phyloP scores from a whole-genome alignment of 129 eudicot species.

The Flaveria trinervia region DNA sequence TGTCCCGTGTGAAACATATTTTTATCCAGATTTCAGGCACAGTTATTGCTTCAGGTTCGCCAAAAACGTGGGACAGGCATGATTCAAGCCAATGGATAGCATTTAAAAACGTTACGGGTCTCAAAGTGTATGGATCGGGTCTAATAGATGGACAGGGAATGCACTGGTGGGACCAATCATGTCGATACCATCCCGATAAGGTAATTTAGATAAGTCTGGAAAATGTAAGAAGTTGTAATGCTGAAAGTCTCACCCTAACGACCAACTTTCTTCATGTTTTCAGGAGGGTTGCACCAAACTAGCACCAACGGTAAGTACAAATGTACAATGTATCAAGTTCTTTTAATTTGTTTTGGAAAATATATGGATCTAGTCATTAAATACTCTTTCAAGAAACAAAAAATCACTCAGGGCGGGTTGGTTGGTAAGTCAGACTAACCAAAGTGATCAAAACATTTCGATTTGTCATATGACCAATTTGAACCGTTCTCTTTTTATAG shows the following conservation, averaged over 20 bases:
- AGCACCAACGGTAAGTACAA: conserved; percentile 71
- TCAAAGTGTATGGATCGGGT: conserved; percentile 55
- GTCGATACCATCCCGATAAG: conserved; percentile 56
- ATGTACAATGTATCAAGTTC: conserved; percentile 17
- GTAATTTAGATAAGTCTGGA: conserved; percentile 27
- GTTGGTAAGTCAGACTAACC: too few relatives aligned
- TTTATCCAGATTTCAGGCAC: conserved; percentile 48
- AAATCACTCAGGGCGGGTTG: too few relatives aligned
- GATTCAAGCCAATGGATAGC: conserved; percentile 70
- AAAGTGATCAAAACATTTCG: neutral
- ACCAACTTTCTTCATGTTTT: conserved; percentile 15
- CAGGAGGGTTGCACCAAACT: conserved; percentile 62
- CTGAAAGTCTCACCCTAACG: neutral
- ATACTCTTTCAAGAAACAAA: too few relatives aligned
- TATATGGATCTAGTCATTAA: neutral
- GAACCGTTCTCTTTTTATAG: too few relatives aligned
- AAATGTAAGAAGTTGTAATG: neutral
- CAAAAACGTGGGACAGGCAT: conserved; percentile 47
- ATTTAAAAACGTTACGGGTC: conserved; percentile 45
- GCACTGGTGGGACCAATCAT: conserved; percentile 80
- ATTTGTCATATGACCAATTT: too few relatives aligned
- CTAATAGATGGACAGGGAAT: conserved; percentile 54
- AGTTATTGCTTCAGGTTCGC: conserved; percentile 52
- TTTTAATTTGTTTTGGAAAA: too few relatives aligned
- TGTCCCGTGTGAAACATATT: neutral